phyloP scores from a whole-genome alignment of 1,284 basidiomycete genomes.

The Malassezia brasiliensis region DNA sequence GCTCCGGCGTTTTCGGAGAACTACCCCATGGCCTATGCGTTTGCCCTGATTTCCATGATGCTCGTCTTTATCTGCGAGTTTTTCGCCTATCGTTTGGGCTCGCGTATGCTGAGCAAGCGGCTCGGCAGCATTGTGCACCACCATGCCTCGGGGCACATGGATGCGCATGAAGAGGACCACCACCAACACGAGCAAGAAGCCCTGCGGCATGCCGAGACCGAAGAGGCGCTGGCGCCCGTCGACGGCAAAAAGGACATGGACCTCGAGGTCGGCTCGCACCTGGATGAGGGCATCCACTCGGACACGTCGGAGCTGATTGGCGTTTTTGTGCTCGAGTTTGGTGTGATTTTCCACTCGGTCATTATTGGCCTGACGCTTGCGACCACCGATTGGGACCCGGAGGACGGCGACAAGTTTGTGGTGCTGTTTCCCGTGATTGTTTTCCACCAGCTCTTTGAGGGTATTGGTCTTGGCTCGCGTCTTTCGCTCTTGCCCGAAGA shows the following conservation, averaged over 20 bases:
- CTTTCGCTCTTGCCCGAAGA: constrained; percentile 27
- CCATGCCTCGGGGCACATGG: constrained; percentile 41
- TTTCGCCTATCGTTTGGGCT: constrained; percentile 40
- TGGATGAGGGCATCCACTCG: neutral
- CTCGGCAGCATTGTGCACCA: constrained; percentile 21
- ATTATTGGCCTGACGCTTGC: constrained; percentile 89
- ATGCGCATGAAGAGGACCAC: constrained; percentile 20
- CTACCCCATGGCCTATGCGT: constrained; percentile 38
- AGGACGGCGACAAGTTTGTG: constrained; percentile 56
- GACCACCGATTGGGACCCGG: constrained; percentile 54
- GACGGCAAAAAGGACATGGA: constrained; percentile 1
- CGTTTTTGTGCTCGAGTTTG: constrained; percentile 76
- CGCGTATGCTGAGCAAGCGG: constrained; percentile 19
- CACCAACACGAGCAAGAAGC: neutral
- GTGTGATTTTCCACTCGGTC: constrained; percentile 72
- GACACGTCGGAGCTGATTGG: constrained; percentile 69
- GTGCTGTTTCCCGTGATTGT: constrained; percentile 79
- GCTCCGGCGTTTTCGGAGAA: constrained; percentile 25
- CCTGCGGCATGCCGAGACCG: neutral
- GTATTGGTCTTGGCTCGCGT: constrained; percentile 45
- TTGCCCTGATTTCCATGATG: constrained; percentile 43
- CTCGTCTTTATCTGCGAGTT: constrained; percentile 39
- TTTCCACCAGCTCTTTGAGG: constrained; percentile 52
- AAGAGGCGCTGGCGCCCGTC: neutral
- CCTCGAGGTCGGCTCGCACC: neutral